Evolutionary conservation across 305 asterid species (phyloP), one percentile per base, ranked within the genome.

Genomic region (Stenogyne calaminthoides): DNA sequence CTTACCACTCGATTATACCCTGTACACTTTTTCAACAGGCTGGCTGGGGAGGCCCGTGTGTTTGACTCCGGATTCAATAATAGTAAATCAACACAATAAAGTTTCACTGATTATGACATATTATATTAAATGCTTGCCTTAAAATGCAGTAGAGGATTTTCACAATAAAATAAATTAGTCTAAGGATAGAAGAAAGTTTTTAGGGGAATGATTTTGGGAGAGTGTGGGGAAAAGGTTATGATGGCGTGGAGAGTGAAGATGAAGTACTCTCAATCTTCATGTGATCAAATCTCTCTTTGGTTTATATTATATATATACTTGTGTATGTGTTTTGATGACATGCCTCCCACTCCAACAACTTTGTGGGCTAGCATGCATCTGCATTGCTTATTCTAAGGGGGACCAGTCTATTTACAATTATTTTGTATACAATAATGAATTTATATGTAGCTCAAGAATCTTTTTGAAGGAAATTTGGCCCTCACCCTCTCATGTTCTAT

Each of bases 291-390:
- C n/a, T 20, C 61, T 51, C 27, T 51, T 27, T 51, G 10, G 25
- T 5, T n/a, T n/a, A n/a, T n/a, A n/a, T n/a, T n/a, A n/a, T n/a
- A n/a, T n/a, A n/a, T n/a, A n/a, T n/a, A n/a, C 27, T 72, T n/a
- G n/a, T n/a, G 25, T n/a, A n/a, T 82, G 74, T 69, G 75, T 55
- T 44, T 72, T 76, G 79, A 78, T 78, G 75, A 70, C 83, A 76
- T 82, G 83, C 69, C 72, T 60, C 83, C 86, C 86, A 78, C 86
- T 82, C 77, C 77, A 69, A 70, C 71, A 46, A 59, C 75, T 67
- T 76, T 59, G 76, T 76, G 70, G 78, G 72, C 65, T 58, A 69
- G 67, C 60, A 72, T 76, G 77, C 72, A 60, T 68, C 73, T 18
- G 32, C 11, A 14, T 61, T 72, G 71, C 74, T 75, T 62, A 40